Evolutionary conservation across 1,139 yeast species (phyloP).

Genomic region (Yamadazyma diddensiae): DNA sequence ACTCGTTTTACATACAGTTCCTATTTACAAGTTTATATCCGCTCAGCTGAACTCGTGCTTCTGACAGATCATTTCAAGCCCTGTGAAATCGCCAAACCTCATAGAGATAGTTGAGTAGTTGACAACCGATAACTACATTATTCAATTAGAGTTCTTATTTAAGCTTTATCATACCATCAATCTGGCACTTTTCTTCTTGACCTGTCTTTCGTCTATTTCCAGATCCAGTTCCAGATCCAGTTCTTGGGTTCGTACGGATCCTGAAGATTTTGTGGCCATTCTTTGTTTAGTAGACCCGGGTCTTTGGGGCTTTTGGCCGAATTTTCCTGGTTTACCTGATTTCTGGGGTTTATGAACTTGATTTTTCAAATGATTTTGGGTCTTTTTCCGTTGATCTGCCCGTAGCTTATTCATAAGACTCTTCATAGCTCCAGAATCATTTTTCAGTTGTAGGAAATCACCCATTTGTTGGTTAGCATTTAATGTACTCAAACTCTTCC

Average conservation of each 20-base stretch:
- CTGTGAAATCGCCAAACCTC: no score
- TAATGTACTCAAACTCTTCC: slow-evolving; percentile 34
- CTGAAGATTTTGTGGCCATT: background rate
- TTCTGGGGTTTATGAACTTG: background rate
- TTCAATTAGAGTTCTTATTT: background rate
- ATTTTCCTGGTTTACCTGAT: background rate
- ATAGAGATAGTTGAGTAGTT: no score
- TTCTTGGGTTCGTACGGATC: background rate
- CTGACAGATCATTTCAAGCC: no score
- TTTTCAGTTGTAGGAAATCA: slow-evolving; percentile 22
- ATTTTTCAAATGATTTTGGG: slow-evolving; percentile 3
- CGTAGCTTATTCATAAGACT: slow-evolving; percentile 48
- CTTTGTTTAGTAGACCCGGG: no score
- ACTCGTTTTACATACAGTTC: no score
- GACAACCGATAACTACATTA: no score
- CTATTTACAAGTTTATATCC: no score
- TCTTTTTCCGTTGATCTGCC: slow-evolving; percentile 20
- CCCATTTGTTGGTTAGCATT: background rate
- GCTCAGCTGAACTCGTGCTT: no score
- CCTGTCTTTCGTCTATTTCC: slow-evolving; percentile 6
- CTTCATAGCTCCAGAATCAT: slow-evolving; percentile 21
- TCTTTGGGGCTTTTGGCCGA: background rate
- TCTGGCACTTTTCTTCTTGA: slow-evolving; percentile 8
- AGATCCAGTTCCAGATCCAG: slow-evolving; percentile 2
- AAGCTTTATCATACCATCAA: slow-evolving; percentile 1